Evolutionary conservation across 179 eudicot species (phyloP).

Genomic region (Silene coronaria): DNA sequence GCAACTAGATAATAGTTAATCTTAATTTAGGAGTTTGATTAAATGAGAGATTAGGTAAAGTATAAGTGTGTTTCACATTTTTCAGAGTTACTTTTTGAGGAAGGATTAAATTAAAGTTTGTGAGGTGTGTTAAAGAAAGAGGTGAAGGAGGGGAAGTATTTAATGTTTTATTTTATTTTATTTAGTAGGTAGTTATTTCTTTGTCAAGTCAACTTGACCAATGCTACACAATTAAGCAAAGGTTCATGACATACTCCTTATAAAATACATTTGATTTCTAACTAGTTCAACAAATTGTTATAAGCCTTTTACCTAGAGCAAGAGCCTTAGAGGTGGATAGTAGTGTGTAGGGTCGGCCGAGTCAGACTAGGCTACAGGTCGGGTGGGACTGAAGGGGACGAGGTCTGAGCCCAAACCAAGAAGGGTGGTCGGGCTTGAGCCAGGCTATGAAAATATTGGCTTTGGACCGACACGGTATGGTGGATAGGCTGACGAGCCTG

Average conservation of each 20-base stretch:
- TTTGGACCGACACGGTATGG: no score
- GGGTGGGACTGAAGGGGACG: no score
- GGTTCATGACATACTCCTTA: background rate
- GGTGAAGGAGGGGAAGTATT: background rate
- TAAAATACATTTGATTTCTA: no score
- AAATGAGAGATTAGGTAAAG: constrained; percentile 33
- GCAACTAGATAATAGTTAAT: constrained; percentile 16
- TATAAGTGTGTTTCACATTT: constrained; percentile 10
- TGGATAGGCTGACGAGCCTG: no score
- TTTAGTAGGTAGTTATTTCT: constrained; percentile 11
- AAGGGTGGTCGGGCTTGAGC: no score
- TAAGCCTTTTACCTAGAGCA: no score
- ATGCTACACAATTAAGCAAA: constrained; percentile 27
- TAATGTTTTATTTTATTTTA: background rate
- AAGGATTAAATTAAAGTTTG: background rate
- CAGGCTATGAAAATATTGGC: no score
- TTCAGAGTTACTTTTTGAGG: constrained; percentile 6
- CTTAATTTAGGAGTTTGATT: background rate
- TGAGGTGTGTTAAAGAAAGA: constrained; percentile 5
- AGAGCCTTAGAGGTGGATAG: no score
- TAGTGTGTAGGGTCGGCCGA: no score
- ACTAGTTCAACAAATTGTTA: no score
- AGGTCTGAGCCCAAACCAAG: no score
- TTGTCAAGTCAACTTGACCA: constrained; percentile 33
- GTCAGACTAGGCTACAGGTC: no score